Conservation (phyloP, 768 basidiomycete genomes). For the Multifurca ochricompacta region DNA sequence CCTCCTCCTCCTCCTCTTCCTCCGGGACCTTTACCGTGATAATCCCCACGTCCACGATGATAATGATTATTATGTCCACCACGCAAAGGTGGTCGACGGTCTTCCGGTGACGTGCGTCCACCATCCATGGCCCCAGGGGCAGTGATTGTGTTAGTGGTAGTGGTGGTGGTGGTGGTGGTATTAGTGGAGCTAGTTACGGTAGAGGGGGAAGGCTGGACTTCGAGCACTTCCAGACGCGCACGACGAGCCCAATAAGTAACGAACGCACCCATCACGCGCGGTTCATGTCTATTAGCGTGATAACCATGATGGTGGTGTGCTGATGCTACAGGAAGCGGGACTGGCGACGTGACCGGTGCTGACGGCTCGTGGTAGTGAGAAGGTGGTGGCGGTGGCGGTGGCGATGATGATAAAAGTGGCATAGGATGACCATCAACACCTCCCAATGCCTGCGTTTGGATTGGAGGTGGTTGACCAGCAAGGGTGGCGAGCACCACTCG, state of each 20-base stretch:
- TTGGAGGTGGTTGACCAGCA: too few species aligned
- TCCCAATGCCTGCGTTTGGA: too few species aligned
- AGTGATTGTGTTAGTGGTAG: too few species aligned
- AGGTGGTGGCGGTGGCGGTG: conserved; percentile 10
- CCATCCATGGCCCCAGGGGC: conserved; percentile 1
- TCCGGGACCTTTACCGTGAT: not conserved
- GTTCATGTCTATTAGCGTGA: conserved; percentile 63
- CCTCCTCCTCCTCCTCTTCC: conserved; percentile 20
- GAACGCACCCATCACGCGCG: conserved; percentile 54
- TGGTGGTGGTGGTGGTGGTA: too few species aligned
- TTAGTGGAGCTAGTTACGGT: too few species aligned
- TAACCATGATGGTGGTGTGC: too few species aligned
- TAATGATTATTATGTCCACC: conserved; percentile 18
- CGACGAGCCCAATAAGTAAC: conserved; percentile 61
- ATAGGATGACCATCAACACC: too few species aligned
- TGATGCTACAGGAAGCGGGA: conserved; percentile 51
- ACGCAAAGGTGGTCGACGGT: conserved; percentile 20
- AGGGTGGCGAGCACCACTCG: conserved; percentile 59
- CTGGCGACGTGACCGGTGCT: conserved; percentile 42
- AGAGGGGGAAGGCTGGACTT: conserved; percentile 42
- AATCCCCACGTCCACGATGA: conserved; percentile 13
- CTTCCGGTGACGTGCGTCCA: conserved; percentile 24
- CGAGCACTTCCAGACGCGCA: conserved; percentile 50
- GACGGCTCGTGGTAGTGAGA: not conserved
- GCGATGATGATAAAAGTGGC: too few species aligned